Conservation (phyloP, 1,284 basidiomycete species). For the Neolentinus lepideus region DNA sequence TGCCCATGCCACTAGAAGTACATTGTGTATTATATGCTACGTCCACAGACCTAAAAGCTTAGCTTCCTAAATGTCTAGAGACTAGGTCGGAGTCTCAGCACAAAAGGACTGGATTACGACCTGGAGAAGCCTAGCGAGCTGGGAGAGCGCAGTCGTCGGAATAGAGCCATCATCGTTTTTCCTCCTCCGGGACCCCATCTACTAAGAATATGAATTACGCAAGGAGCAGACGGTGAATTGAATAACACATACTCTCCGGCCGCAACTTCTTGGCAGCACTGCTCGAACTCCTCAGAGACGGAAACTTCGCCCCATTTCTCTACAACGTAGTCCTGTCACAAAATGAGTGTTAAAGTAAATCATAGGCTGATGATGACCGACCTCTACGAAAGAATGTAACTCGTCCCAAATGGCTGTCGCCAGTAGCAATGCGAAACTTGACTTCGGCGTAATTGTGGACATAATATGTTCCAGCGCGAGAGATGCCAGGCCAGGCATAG, state of each 20-base stretch:
- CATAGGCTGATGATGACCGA: constrained; percentile 15
- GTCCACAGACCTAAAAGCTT: too few species aligned
- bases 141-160: constrained; percentile 59
- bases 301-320: constrained; percentile 68
- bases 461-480: constrained; percentile 75
- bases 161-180: constrained; percentile 56
- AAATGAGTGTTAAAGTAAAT: constrained; percentile 2
- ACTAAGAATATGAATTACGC: constrained; percentile 10
- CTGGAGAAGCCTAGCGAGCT: constrained; percentile 5
- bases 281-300: constrained; percentile 54
- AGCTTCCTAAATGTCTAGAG: too few species aligned
- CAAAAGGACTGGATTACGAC: neutral
- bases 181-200: constrained; percentile 68
- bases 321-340: constrained; percentile 51
- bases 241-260: constrained; percentile 54
- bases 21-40: too few species aligned
- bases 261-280: constrained; percentile 62
- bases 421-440: constrained; percentile 67
- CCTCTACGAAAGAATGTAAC: constrained; percentile 53
- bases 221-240: constrained; percentile 1
- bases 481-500: constrained; percentile 55
- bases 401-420: constrained; percentile 64
- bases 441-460: constrained; percentile 61
- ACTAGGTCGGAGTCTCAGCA: neutral
- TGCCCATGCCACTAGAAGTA: too few species aligned